Conservation (phyloP, 768 basidiomycete genomes). For the Termitomyces sp. region DNA sequence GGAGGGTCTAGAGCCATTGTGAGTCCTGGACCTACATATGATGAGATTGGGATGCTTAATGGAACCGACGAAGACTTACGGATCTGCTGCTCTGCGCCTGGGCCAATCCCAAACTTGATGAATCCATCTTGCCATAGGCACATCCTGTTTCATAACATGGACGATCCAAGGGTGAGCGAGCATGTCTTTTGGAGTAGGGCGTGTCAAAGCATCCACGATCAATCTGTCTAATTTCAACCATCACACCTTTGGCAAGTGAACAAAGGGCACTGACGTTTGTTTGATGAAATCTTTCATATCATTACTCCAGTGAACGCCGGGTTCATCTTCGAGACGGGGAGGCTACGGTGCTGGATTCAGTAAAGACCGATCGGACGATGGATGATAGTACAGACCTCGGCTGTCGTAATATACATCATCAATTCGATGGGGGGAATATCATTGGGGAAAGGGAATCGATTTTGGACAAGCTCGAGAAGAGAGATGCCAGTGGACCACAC, state of each 20-base stretch:
- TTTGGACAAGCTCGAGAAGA: slow-evolving; percentile 89
- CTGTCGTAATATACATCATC: slow-evolving; percentile 83
- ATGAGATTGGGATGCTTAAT: not conserved
- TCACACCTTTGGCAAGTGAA: not conserved
- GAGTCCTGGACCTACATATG: slow-evolving; percentile 20
- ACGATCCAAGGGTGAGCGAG: slow-evolving; percentile 82
- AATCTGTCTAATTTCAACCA: slow-evolving; percentile 11
- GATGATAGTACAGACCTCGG: slow-evolving; percentile 51
- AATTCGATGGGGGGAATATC: slow-evolving; percentile 94
- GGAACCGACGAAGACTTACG: slow-evolving; percentile 31
- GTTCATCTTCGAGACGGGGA: slow-evolving; percentile 78
- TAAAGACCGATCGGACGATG: slow-evolving; percentile 4
- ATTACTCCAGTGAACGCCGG: slow-evolving; percentile 64
- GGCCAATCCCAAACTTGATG: slow-evolving; percentile 82
- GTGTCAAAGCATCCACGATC: slow-evolving; percentile 59
- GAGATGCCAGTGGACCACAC: slow-evolving; percentile 98
- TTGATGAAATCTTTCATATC: slow-evolving; percentile 92
- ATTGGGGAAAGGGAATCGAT: slow-evolving; percentile 91
- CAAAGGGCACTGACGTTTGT: slow-evolving; percentile 57
- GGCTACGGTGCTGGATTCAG: slow-evolving; percentile 42
- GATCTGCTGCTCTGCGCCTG: slow-evolving; percentile 41
- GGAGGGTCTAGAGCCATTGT: slow-evolving; percentile 23
- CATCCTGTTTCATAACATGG: slow-evolving; percentile 72
- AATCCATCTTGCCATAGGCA: slow-evolving; percentile 89
- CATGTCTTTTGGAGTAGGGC: slow-evolving; percentile 84